These are phyloP conservation scores for Colletotrichum gigasporum DNA, from an alignment of 2,329 filamentous ascomycete genomes.

Conservation along the genomic window DNA sequence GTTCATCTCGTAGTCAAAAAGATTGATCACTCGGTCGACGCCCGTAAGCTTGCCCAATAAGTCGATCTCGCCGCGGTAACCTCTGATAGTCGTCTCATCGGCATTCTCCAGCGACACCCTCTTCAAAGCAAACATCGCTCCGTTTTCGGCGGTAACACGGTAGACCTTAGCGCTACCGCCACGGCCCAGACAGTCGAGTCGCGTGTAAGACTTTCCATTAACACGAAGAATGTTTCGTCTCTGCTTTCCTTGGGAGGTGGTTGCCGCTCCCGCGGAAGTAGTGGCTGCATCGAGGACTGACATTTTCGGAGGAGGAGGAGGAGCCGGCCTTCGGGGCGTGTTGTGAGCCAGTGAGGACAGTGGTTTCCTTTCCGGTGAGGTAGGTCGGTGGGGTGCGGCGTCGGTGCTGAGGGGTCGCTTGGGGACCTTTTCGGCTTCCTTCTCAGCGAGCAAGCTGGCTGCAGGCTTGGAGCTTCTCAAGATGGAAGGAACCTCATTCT, in stretches of 20 bases:
- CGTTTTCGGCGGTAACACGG: conserved; percentile 95
- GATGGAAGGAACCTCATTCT: conserved; percentile 80
- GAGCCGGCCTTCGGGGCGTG: conserved; percentile 81
- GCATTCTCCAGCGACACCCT: conserved; percentile 90
- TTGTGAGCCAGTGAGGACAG: conserved; percentile 65
- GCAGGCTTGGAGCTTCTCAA: conserved; percentile 71
- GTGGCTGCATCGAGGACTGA: conserved; percentile 93
- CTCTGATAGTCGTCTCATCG: conserved; percentile 83
- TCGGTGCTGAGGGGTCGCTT: conserved; percentile 60
- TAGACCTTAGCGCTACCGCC: conserved; percentile 96
- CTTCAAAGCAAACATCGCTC: conserved; percentile 94
- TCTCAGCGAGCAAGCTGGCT: conserved; percentile 63
- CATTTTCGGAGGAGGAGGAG: conserved; percentile 93
- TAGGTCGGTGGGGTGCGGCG: conserved; percentile 44
- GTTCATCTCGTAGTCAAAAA: conserved; percentile 95
- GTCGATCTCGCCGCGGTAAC: conserved; percentile 96
- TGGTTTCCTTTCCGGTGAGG: conserved; percentile 66
- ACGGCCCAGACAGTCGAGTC: conserved; percentile 89
- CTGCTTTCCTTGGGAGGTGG: conserved; percentile 76
- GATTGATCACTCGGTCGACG: conserved; percentile 88
- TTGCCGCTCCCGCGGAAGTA: conserved; percentile 80
- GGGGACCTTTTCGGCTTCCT: conserved; percentile 61
- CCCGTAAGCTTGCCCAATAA: conserved; percentile 82
- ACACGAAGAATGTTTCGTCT: conserved; percentile 86
- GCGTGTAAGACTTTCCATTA: conserved; percentile 90